phyloP scores from a whole-genome alignment of 495 filamentous ascomycete species.

The Aspergillus nanangensis region DNA sequence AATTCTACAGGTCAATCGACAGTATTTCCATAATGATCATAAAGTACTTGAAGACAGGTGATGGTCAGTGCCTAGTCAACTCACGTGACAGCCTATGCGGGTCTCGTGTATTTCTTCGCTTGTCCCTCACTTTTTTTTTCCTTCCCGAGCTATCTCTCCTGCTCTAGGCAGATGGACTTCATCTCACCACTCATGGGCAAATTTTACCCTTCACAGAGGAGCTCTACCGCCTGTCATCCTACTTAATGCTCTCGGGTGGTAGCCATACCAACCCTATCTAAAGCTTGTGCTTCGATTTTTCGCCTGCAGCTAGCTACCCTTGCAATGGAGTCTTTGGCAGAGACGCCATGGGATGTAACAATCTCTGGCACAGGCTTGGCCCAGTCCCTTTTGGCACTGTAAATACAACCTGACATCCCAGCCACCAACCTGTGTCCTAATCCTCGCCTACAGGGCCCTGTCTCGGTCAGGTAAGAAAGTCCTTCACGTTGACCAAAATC shows the following conservation, averaged over 20 bases:
- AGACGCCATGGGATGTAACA: constrained; percentile 85
- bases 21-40: no score
- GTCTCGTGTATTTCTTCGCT: constrained; percentile 14
- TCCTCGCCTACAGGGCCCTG: constrained; percentile 66
- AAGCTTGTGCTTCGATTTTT: constrained; percentile 20
- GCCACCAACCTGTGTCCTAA: constrained; percentile 49
- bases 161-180: constrained; percentile 7
- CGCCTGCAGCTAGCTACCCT: constrained; percentile 11
- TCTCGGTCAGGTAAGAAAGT: constrained; percentile 89
- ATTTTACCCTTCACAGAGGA: constrained; percentile 16
- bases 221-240: constrained; percentile 22
- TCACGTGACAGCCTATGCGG: constrained; percentile 6
- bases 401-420: constrained; percentile 37
- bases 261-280: constrained; percentile 20
- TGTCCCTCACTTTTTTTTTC: constrained; percentile 13
- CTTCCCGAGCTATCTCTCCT: constrained; percentile 8
- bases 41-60: no score
- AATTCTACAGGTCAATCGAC: no score
- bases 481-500: constrained; percentile 82
- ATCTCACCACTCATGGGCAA: constrained; percentile 20
- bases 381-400: constrained; percentile 93
- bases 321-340: constrained; percentile 74
- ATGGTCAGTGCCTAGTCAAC: constrained; percentile 14
- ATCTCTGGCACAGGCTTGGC: constrained; percentile 85
- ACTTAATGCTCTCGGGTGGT: constrained; percentile 23